These are phyloP conservation scores for Fraxinus platypoda DNA, from an alignment of 305 asterid species.

Conservation along the genomic window DNA sequence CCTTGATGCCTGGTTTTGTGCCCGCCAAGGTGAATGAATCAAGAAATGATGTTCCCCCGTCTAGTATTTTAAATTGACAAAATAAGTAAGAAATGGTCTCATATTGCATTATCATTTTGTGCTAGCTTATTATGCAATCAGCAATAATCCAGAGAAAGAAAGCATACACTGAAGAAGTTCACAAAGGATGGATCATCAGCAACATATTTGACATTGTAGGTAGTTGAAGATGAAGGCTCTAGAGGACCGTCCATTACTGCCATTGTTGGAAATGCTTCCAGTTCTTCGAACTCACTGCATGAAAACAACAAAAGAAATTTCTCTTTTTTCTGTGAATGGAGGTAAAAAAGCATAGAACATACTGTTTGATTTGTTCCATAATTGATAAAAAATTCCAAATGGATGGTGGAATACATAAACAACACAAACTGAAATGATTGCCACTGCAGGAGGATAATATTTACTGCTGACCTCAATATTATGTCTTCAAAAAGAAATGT, in stretches of 20 bases:
- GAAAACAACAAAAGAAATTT: not conserved
- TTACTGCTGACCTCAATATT: not conserved
- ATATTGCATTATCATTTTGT: not conserved
- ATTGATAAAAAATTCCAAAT: not conserved
- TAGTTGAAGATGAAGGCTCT: conserved; percentile 51
- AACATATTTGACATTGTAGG: conserved; percentile 37
- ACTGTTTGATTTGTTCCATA: not conserved
- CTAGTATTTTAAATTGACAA: conserved; percentile 10
- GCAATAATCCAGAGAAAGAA: conserved; percentile 12
- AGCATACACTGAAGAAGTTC: conserved; percentile 65
- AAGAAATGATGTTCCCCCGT: not conserved
- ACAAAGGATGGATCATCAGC: conserved; percentile 57
- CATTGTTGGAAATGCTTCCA: conserved; percentile 63
- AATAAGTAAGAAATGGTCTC: conserved; percentile 2
- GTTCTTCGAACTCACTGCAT: conserved; percentile 66
- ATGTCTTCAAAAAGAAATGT: not conserved
- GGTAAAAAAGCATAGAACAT: not conserved
- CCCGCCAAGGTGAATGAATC: not conserved
- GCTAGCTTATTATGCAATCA: not conserved
- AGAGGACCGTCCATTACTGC: conserved; percentile 69
- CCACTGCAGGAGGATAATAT: not conserved
- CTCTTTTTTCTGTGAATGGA: not conserved
- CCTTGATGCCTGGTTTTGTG: conserved; percentile 2
- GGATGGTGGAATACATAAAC: not conserved
- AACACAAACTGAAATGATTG: not conserved